These are phyloP conservation scores for Kazachstania kunashirensis DNA, from an alignment of 805 yeast genomes.

Conservation along the genomic window DNA sequence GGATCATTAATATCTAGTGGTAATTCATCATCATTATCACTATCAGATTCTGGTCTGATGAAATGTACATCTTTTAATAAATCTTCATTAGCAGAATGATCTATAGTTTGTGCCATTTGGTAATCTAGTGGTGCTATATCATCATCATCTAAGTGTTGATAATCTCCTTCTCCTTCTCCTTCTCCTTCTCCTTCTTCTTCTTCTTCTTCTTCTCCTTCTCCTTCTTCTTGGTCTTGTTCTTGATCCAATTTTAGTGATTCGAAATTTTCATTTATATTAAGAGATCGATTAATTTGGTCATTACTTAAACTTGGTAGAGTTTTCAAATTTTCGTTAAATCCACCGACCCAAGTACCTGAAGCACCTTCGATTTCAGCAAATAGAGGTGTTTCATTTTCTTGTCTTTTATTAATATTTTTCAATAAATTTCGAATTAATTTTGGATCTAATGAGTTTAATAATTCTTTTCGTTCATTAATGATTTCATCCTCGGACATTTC, in stretches of 20 bases:
- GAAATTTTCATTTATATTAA: too few relatives aligned
- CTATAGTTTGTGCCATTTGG: slow-evolving; percentile 38
- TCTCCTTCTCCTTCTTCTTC: slow-evolving; percentile 34
- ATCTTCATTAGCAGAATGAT: slow-evolving; percentile 36
- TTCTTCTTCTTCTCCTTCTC: slow-evolving; percentile 6
- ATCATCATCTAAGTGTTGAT: slow-evolving; percentile 34
- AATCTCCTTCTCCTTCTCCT: slow-evolving; percentile 30
- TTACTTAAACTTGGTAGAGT: slow-evolving; percentile 22
- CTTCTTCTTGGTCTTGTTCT: background rate
- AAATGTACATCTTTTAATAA: slow-evolving; percentile 50
- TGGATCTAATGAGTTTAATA: slow-evolving; percentile 61
- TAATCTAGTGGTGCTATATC: slow-evolving; percentile 43
- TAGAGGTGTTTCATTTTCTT: slow-evolving; percentile 32
- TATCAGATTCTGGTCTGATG: slow-evolving; percentile 31
- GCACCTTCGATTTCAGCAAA: slow-evolving; percentile 31
- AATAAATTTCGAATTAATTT: slow-evolving; percentile 49
- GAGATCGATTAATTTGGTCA: slow-evolving; percentile 23
- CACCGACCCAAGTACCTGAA: slow-evolving; percentile 32
- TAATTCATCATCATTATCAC: slow-evolving; percentile 26
- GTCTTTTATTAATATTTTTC: slow-evolving; percentile 45
- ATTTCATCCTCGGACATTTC: slow-evolving; percentile 60
- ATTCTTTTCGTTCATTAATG: slow-evolving; percentile 52
- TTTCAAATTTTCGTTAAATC: slow-evolving; percentile 14
- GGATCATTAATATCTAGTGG: slow-evolving; percentile 62
- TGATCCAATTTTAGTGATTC: too few relatives aligned